phyloP scores from a whole-genome alignment of 176 grass and related monocot species.

The Aegilops longissima region DNA sequence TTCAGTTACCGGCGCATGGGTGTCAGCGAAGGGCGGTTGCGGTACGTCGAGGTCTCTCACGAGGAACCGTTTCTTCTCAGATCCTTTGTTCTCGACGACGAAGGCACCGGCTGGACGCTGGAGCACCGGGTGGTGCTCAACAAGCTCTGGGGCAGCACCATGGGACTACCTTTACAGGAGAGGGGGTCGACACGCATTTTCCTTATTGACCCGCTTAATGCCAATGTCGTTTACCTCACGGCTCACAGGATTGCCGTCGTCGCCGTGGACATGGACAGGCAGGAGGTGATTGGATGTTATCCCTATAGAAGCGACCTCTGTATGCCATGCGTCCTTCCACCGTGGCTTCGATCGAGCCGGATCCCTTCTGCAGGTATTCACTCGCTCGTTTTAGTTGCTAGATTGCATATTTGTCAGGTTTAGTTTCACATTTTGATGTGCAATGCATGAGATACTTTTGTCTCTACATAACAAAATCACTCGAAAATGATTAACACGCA shows the following conservation, averaged over 20 bases:
- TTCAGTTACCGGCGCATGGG: slow-evolving; percentile 2
- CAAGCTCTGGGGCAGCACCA: not conserved
- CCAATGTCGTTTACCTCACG: not conserved
- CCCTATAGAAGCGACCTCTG: not conserved
- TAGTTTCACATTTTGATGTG: not conserved
- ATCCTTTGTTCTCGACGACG: not conserved
- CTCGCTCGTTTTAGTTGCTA: not conserved
- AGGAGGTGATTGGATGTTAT: not conserved
- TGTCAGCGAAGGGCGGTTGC: slow-evolving; percentile 33
- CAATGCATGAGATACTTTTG: not conserved
- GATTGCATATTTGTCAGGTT: not conserved
- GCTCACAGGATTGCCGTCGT: not conserved
- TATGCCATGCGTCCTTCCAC: slow-evolving; percentile 1
- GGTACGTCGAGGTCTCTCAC: slow-evolving; percentile 29
- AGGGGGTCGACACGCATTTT: not conserved
- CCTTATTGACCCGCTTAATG: not conserved
- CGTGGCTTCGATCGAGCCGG: not conserved
- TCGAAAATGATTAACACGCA: not conserved
- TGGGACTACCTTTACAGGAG: not conserved
- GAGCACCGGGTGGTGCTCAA: slow-evolving; percentile 16
- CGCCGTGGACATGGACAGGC: not conserved
- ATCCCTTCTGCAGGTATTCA: not conserved
- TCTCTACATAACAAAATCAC: not conserved
- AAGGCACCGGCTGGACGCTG: slow-evolving; percentile 18
- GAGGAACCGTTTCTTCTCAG: slow-evolving; percentile 30